These are phyloP conservation scores for Ophiosphaerella herpotricha DNA, from an alignment of 2,329 filamentous ascomycete genomes.

Conservation along the genomic window DNA sequence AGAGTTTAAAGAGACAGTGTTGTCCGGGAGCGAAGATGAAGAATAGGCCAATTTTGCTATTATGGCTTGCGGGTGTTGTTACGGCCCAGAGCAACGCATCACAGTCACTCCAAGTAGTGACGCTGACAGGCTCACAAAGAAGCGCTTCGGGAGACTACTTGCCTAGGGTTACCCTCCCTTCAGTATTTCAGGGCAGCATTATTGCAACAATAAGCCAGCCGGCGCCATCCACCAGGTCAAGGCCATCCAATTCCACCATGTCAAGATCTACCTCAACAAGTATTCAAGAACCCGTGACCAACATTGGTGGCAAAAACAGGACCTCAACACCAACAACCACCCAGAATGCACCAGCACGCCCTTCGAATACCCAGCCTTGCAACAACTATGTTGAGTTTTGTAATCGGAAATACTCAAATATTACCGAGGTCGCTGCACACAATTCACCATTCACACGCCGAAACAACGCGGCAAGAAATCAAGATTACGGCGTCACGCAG, in stretches of 20 bases:
- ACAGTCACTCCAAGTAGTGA: slow-evolving; percentile 28
- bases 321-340: slow-evolving; percentile 29
- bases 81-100: slow-evolving; percentile 30
- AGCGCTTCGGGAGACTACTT: slow-evolving; percentile 21
- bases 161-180: slow-evolving; percentile 32
- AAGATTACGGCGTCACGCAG: slow-evolving; percentile 42
- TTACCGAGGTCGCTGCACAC: slow-evolving; percentile 49
- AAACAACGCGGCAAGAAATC: slow-evolving; percentile 45
- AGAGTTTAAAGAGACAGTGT: too few relatives aligned
- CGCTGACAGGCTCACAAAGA: slow-evolving; percentile 26
- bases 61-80: slow-evolving; percentile 32
- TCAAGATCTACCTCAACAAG: slow-evolving; percentile 18
- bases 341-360: slow-evolving; percentile 30
- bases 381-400: slow-evolving; percentile 50
- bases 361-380: slow-evolving; percentile 49
- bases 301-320: slow-evolving; percentile 33
- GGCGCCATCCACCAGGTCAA: slow-evolving; percentile 20
- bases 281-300: slow-evolving; percentile 27
- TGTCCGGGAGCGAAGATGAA: slow-evolving; percentile 22
- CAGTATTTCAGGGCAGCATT: slow-evolving; percentile 34
- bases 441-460: slow-evolving; percentile 45
- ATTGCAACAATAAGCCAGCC: slow-evolving; percentile 25
- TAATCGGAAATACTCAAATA: slow-evolving; percentile 46
- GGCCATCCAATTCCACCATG: slow-evolving; percentile 27
- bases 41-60: slow-evolving; percentile 19